Percentiles rank a stretch among this genome's conserved stretches.
These are phyloP conservation scores for Discostella stelligeroides DNA, from an alignment of 108 stramenopile species.

Conservation along the genomic window DNA sequence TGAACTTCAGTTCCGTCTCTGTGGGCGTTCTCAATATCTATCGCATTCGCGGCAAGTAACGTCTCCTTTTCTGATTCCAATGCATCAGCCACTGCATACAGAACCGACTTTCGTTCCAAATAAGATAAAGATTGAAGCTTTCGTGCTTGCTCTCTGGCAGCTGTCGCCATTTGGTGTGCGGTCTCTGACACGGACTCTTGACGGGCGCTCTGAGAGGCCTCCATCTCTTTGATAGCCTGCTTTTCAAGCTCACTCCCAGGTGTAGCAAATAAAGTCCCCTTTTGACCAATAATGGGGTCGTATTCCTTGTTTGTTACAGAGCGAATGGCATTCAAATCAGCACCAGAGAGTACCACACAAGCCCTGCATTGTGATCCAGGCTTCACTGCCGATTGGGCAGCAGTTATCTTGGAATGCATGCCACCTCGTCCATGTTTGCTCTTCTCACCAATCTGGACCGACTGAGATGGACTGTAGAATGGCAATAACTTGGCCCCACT, in stretches of 20 bases:
- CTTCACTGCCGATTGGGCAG: slow-evolving; percentile 81
- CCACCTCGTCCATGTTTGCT: slow-evolving; percentile 90
- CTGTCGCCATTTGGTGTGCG: slow-evolving; percentile 64
- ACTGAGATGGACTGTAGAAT: slow-evolving; percentile 55
- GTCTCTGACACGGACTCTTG: slow-evolving; percentile 59
- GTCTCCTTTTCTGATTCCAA: slow-evolving; percentile 64
- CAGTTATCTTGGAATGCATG: slow-evolving; percentile 92
- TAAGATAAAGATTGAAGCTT: slow-evolving; percentile 76
- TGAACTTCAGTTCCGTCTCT: slow-evolving; percentile 66
- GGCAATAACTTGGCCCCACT: slow-evolving; percentile 76
- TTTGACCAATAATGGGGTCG: slow-evolving; percentile 31
- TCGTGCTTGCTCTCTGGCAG: slow-evolving; percentile 79
- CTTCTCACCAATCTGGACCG: slow-evolving; percentile 88
- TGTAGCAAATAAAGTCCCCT: slow-evolving; percentile 81
- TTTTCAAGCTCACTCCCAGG: slow-evolving; percentile 71
- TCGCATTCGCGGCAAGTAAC: slow-evolving; percentile 82
- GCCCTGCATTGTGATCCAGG: slow-evolving; percentile 76
- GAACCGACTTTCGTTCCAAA: slow-evolving; percentile 74
- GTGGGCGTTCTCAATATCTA: slow-evolving; percentile 86
- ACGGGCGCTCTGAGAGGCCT: slow-evolving; percentile 39
- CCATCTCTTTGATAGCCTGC: slow-evolving; percentile 74
- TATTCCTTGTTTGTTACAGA: slow-evolving; percentile 61
- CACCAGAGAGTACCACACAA: slow-evolving; percentile 87
- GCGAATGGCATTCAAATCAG: slow-evolving; percentile 83
- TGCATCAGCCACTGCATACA: slow-evolving; percentile 80